phyloP scores from a whole-genome alignment of 164 flowering plant species.

The Tetracentron sinense region DNA sequence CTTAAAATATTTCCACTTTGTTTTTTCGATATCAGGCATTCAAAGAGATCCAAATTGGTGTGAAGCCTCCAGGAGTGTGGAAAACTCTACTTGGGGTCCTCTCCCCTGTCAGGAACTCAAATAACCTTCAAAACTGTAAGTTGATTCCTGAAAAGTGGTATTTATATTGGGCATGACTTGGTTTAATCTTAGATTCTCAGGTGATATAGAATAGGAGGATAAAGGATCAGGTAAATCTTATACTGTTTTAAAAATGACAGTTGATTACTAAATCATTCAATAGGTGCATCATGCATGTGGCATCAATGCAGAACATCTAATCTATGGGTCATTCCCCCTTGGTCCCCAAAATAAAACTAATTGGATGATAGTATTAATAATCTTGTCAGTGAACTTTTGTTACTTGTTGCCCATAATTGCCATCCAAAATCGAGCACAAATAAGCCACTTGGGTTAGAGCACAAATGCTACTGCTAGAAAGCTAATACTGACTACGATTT shows the following conservation, averaged over 20 bases:
- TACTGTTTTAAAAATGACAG: neutral
- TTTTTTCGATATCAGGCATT: constrained; percentile 53
- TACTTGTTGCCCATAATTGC: too few species aligned
- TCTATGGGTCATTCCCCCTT: neutral
- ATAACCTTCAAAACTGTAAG: constrained; percentile 51
- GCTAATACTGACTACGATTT: too few species aligned
- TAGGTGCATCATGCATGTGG: neutral
- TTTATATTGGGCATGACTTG: neutral
- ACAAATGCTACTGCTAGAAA: too few species aligned
- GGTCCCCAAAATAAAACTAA: too few species aligned
- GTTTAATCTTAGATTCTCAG: neutral
- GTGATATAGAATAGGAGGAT: neutral
- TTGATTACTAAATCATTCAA: neutral
- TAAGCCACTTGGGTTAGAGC: too few species aligned
- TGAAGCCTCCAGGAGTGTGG: constrained; percentile 84
- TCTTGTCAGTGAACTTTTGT: too few species aligned
- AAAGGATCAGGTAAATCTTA: too few species aligned
- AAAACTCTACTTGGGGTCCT: constrained; percentile 62
- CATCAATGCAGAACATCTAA: neutral
- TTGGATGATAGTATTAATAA: too few species aligned
- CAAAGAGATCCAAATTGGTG: constrained; percentile 48
- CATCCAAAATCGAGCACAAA: too few species aligned
- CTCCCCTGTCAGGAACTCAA: constrained; percentile 47
- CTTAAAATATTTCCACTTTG: neutral
- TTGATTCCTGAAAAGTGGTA: neutral